phyloP scores from a whole-genome alignment of 805 yeast genomes.

The Saturnispora serradocipensis region DNA sequence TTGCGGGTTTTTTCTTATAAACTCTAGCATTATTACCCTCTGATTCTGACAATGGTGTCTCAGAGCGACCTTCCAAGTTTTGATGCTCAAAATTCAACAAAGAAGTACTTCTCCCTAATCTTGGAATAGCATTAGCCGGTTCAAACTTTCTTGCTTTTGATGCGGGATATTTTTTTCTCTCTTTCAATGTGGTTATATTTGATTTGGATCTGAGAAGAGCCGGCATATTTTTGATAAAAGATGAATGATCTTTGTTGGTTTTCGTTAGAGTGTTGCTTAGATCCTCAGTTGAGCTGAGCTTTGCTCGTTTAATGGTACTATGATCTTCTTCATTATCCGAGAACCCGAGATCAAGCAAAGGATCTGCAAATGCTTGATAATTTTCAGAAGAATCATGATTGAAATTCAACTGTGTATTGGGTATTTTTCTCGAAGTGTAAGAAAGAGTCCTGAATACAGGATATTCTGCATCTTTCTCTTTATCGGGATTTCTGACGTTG shows the following conservation, averaged over 20 bases:
- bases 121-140: neutral
- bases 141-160: neutral
- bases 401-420: neutral
- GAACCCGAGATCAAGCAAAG: constrained; percentile 2
- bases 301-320: neutral
- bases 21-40: neutral
- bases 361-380: constrained; percentile 3
- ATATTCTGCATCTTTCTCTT: neutral
- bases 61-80: neutral
- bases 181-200: neutral
- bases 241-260: neutral
- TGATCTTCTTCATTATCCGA: constrained; percentile 1
- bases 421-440: neutral
- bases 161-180: neutral
- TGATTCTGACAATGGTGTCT: neutral
- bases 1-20: neutral
- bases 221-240: neutral
- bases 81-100: neutral
- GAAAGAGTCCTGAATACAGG: neutral
- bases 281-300: neutral
- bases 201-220: neutral
- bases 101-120: constrained; percentile 1
- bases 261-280: neutral
- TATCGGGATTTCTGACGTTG: neutral
- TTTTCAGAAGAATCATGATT: neutral